These are phyloP conservation scores for Marsdenia floribunda DNA, from an alignment of 257 asterid genomes.

Conservation along the genomic window DNA sequence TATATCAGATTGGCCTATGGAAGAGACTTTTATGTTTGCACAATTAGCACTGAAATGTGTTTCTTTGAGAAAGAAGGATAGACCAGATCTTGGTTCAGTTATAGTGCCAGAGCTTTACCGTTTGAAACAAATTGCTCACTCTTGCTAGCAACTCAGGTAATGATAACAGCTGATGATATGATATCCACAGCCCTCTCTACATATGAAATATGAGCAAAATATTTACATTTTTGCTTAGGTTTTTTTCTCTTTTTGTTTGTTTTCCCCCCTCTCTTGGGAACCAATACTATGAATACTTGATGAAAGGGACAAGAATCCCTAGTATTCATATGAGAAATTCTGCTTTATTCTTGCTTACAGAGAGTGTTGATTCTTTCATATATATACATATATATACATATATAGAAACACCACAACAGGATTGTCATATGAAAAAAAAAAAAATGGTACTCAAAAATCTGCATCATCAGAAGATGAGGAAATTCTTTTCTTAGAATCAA, in stretches of 20 bases:
- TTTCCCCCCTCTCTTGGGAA: no score
- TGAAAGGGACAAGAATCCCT: neutral
- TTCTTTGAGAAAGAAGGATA: slow-evolving; percentile 60
- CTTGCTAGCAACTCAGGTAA: slow-evolving; percentile 1
- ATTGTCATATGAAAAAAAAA: neutral
- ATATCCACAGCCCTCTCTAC: neutral
- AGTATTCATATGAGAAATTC: neutral
- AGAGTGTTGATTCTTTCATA: neutral
- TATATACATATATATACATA: neutral
- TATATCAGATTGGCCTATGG: slow-evolving; percentile 63
- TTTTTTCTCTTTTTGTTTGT: neutral
- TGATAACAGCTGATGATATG: neutral
- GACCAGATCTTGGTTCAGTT: slow-evolving; percentile 59
- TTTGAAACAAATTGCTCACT: slow-evolving; percentile 44
- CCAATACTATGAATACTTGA: neutral
- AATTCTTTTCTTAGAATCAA: slow-evolving; percentile 38
- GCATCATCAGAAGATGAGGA: slow-evolving; percentile 15
- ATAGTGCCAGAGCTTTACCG: slow-evolving; percentile 59
- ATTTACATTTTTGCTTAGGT: neutral
- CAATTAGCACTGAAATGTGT: slow-evolving; percentile 55
- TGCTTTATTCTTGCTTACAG: neutral
- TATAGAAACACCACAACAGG: neutral
- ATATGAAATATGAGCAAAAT: neutral
- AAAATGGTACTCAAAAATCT: neutral
- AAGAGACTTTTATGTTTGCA: slow-evolving; percentile 47